Evolutionary conservation across 352 stramenopile genomes (phyloP).

Genomic region (Pythium aquatile): DNA sequence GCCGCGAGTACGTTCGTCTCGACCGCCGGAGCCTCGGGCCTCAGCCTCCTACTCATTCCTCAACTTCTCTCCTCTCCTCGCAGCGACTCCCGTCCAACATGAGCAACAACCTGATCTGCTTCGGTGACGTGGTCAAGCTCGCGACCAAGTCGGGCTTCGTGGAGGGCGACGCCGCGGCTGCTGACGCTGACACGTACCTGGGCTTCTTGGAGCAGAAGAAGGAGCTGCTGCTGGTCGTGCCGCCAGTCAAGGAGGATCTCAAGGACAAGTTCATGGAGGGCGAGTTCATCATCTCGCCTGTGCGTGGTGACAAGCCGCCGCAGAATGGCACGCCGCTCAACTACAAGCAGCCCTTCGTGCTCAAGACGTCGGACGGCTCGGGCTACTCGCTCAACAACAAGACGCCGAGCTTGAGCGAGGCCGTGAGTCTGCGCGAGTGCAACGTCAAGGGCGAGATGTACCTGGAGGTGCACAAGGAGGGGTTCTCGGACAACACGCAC

Average conservation of each 20-base stretch:
- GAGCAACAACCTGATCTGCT: conserved; percentile 28
- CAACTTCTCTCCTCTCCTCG: conserved; percentile 14
- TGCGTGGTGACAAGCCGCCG: conserved; percentile 50
- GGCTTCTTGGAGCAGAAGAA: conserved; percentile 55
- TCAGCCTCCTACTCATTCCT: conserved; percentile 9
- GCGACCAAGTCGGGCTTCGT: conserved; percentile 30
- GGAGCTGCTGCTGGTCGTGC: conserved; percentile 53
- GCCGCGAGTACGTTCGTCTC: background rate
- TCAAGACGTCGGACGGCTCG: conserved; percentile 56
- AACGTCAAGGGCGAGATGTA: conserved; percentile 74
- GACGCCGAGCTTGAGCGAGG: conserved; percentile 48
- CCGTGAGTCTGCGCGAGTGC: conserved; percentile 48
- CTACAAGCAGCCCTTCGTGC: conserved; percentile 70
- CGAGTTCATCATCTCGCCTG: conserved; percentile 64
- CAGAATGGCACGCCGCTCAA: conserved; percentile 45
- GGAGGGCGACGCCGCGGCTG: conserved; percentile 4
- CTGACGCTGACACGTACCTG: conserved; percentile 17
- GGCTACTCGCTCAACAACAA: conserved; percentile 82
- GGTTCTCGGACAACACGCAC: conserved; percentile 40
- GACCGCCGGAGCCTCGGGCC: background rate
- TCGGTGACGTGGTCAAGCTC: conserved; percentile 31
- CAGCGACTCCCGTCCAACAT: conserved; percentile 7
- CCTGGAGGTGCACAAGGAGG: conserved; percentile 58
- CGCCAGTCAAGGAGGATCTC: conserved; percentile 43
- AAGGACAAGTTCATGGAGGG: conserved; percentile 45